These are phyloP conservation scores for Bipolaris gigantea DNA, from an alignment of 2,329 filamentous ascomycete species.

Conservation along the genomic window DNA sequence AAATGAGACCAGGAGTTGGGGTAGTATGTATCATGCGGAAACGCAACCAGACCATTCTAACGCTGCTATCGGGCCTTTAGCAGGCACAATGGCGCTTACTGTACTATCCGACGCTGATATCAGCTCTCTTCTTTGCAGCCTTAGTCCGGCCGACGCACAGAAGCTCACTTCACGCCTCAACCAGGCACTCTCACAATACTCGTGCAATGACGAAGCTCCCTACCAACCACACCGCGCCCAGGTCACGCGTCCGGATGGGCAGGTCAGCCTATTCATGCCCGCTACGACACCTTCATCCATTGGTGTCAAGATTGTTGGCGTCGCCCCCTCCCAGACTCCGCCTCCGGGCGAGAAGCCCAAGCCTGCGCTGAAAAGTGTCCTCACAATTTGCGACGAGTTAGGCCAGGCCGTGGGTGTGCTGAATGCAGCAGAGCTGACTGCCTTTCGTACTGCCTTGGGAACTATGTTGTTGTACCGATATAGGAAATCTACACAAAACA, in stretches of 20 bases:
- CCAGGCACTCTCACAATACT: constrained; percentile 37
- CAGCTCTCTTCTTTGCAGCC: constrained; percentile 38
- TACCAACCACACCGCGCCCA: constrained; percentile 50
- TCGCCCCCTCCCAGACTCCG: constrained; percentile 45
- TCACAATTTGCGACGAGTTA: constrained; percentile 57
- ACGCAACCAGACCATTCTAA: too few relatives aligned
- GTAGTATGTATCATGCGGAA: too few relatives aligned
- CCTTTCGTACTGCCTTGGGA: constrained; percentile 76
- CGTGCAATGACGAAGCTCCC: constrained; percentile 25
- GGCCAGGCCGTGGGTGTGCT: constrained; percentile 69
- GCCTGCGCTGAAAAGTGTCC: constrained; percentile 61
- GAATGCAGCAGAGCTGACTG: constrained; percentile 73
- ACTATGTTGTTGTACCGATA: constrained; percentile 60
- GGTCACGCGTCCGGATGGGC: constrained; percentile 45
- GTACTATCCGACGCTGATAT: constrained; percentile 29
- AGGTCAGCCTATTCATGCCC: constrained; percentile 74
- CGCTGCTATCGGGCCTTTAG: background rate
- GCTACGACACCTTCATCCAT: constrained; percentile 65
- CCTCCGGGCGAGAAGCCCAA: constrained; percentile 21
- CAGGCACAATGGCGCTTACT: constrained; percentile 13
- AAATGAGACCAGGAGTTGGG: too few relatives aligned
- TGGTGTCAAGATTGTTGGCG: constrained; percentile 70
- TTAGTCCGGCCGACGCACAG: constrained; percentile 22
- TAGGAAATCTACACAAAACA: constrained; percentile 26
- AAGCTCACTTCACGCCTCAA: constrained; percentile 7